phyloP scores from a whole-genome alignment of 2,329 filamentous ascomycete species.

The Pseudogymnoascus sp. region DNA sequence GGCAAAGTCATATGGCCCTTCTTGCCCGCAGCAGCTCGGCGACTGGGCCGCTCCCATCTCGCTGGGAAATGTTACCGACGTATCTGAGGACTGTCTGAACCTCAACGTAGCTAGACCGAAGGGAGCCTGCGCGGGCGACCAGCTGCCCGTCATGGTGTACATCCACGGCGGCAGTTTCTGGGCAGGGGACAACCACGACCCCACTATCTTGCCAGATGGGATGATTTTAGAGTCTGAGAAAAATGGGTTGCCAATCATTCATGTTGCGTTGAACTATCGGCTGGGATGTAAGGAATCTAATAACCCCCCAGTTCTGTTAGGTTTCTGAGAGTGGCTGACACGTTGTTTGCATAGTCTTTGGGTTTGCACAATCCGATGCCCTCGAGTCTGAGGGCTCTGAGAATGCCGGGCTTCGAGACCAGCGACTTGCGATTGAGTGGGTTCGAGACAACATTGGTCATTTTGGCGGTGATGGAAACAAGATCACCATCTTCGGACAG shows the following conservation, averaged over 20 bases:
- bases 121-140: slow-evolving; percentile 43
- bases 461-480: slow-evolving; percentile 51
- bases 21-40: slow-evolving; percentile 38
- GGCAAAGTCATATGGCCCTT: slow-evolving; percentile 35
- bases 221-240: slow-evolving; percentile 39
- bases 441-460: slow-evolving; percentile 47
- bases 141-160: slow-evolving; percentile 60
- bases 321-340: slow-evolving; percentile 22
- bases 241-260: slow-evolving; percentile 44
- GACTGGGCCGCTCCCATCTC: slow-evolving; percentile 26
- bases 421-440: slow-evolving; percentile 51
- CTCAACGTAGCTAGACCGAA: slow-evolving; percentile 50
- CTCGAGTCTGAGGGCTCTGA: slow-evolving; percentile 44
- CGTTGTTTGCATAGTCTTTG: slow-evolving; percentile 52
- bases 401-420: slow-evolving; percentile 56
- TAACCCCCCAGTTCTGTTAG: background rate
- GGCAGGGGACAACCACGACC: background rate
- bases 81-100: slow-evolving; percentile 55
- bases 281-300: slow-evolving; percentile 16
- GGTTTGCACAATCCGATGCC: slow-evolving; percentile 56
- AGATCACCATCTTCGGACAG: slow-evolving; percentile 55
- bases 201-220: slow-evolving; percentile 33
- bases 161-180: slow-evolving; percentile 53
- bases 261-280: slow-evolving; percentile 51
- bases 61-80: slow-evolving; percentile 31